Conservation (phyloP, 176 grass and related monocot genomes). For the Zea mays region Zm-B73-REFERENCE-NAM-5.0 NC_050100.1:113764001-113764500, state of each 20-base stretch:
- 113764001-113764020: no score
- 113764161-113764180: constrained; percentile 32
- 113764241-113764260: constrained; percentile 58
- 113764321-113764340: constrained; percentile 57
- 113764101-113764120: no score
- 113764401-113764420: constrained; percentile 29
- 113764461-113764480: background rate
- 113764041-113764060: no score
- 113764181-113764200: constrained; percentile 74
- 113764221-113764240: constrained; percentile 41
- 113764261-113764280: constrained; percentile 49
- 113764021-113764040: no score
- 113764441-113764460: no score
- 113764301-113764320: constrained; percentile 54
- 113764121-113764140: no score
- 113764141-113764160: no score
- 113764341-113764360: constrained; percentile 68
- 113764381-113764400: constrained; percentile 53
- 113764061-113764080: no score
- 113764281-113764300: constrained; percentile 46
- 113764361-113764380: constrained; percentile 38
- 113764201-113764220: constrained; percentile 59
- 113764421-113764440: background rate
- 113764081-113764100: no score
- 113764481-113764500: background rate